Conservation (phyloP, 1,284 basidiomycete species). For the Leccinum angustisporum region DNA sequence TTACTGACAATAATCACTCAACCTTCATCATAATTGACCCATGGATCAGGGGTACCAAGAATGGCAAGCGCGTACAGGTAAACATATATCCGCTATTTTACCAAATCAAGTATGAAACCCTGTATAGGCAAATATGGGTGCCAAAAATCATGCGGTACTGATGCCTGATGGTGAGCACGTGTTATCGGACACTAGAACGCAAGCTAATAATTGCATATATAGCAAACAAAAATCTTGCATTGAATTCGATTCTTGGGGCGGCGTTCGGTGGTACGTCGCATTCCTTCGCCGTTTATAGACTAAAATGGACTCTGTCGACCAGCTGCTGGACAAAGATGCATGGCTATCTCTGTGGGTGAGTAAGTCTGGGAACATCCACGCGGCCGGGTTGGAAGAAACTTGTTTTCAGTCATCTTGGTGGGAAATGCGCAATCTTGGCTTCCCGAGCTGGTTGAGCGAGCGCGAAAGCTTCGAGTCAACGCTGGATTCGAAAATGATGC, state of each 20-base stretch:
- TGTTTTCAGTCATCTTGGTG: slow-evolving; percentile 68
- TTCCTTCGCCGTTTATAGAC: slow-evolving; percentile 29
- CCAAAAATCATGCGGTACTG: slow-evolving; percentile 94
- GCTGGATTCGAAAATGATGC: slow-evolving; percentile 88
- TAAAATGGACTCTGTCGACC: slow-evolving; percentile 44
- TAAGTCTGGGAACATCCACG: slow-evolving; percentile 22
- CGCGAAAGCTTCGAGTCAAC: slow-evolving; percentile 79
- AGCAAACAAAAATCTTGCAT: slow-evolving; percentile 93
- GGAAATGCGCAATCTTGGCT: slow-evolving; percentile 85
- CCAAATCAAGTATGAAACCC: slow-evolving; percentile 7
- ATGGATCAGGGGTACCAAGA: slow-evolving; percentile 63
- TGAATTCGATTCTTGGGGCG: slow-evolving; percentile 93
- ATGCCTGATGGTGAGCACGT: slow-evolving; percentile 83
- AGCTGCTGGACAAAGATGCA: slow-evolving; percentile 97
- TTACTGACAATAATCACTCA: not conserved
- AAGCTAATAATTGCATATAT: slow-evolving; percentile 6
- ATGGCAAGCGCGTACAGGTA: slow-evolving; percentile 91
- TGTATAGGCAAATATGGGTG: slow-evolving; percentile 83
- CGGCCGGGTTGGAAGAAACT: slow-evolving; percentile 7
- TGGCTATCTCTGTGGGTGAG: slow-evolving; percentile 88
- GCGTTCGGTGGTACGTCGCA: slow-evolving; percentile 81
- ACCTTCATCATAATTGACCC: slow-evolving; percentile 9
- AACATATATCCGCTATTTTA: slow-evolving; percentile 3
- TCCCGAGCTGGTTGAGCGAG: slow-evolving; percentile 83
- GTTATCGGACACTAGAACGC: not conserved